These are phyloP conservation scores for Scedosporium minutisporum DNA, from an alignment of 2,329 filamentous ascomycete genomes.

Conservation along the genomic window DNA sequence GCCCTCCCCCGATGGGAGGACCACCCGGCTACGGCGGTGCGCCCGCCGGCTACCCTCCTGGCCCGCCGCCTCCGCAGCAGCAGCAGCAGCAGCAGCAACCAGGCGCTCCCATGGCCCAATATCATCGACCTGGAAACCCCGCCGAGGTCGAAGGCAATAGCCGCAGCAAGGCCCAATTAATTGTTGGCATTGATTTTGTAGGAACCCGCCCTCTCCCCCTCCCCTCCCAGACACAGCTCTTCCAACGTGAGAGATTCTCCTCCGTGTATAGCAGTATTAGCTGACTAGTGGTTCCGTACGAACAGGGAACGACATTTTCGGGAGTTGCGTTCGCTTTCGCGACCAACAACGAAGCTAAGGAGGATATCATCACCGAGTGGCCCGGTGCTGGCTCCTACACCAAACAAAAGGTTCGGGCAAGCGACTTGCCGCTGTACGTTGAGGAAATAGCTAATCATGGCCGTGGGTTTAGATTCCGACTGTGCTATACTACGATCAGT, in stretches of 20 bases:
- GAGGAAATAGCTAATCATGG: constrained; percentile 8
- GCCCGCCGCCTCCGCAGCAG: constrained; percentile 21
- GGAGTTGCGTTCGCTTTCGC: constrained; percentile 96
- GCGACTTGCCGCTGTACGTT: background rate
- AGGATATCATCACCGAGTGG: constrained; percentile 99
- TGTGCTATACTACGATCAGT: constrained; percentile 98
- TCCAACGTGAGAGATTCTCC: background rate
- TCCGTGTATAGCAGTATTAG: background rate
- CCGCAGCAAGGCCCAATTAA: constrained; percentile 90
- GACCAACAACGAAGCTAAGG: constrained; percentile 93
- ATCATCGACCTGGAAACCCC: constrained; percentile 34
- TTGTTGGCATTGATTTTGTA: constrained; percentile 98
- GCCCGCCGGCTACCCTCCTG: constrained; percentile 25
- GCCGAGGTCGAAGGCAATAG: constrained; percentile 80
- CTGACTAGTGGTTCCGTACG: background rate
- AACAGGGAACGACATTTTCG: constrained; percentile 89
- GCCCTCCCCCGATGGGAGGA: constrained; percentile 21
- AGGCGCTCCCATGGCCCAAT: constrained; percentile 5
- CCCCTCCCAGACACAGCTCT: background rate
- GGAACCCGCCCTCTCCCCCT: constrained; percentile 20
- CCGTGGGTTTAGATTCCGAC: constrained; percentile 69
- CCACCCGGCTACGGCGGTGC: constrained; percentile 32
- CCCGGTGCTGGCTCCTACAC: constrained; percentile 94
- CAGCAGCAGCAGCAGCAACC: constrained; percentile 8
- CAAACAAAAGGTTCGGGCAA: constrained; percentile 75